A percentile compares a stretch with the other conserved stretches of the same genome.
These are phyloP conservation scores for Xylariomycetidae sp. DNA, from an alignment of 2,329 filamentous ascomycete genomes.

Conservation along the genomic window DNA sequence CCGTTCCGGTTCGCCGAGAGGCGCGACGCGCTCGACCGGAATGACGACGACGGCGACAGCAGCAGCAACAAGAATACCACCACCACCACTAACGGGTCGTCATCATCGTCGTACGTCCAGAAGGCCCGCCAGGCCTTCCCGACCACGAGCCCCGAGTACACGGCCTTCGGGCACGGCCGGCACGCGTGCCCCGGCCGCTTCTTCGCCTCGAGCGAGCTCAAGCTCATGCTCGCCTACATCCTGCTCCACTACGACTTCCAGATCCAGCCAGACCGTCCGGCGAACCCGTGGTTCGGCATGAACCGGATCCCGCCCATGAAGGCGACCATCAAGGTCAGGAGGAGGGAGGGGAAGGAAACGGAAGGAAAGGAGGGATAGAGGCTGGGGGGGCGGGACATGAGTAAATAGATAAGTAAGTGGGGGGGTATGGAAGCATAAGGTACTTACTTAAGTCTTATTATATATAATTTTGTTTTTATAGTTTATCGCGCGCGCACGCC, in stretches of 20 bases:
- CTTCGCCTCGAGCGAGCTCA: constrained; percentile 33
- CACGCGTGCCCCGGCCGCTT: constrained; percentile 36
- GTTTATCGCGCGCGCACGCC: too few species aligned
- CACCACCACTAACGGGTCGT: neutral
- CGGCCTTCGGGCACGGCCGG: constrained; percentile 33
- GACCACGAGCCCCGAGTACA: constrained; percentile 26
- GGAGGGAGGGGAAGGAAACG: too few species aligned
- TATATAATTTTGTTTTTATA: too few species aligned
- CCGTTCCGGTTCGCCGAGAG: constrained; percentile 20
- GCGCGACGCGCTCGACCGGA: neutral
- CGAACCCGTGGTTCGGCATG: constrained; percentile 26
- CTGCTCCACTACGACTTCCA: constrained; percentile 22
- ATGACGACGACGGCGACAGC: neutral
- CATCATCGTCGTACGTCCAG: constrained; percentile 13
- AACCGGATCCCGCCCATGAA: constrained; percentile 24
- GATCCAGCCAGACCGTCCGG: constrained; percentile 19
- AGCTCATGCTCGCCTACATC: constrained; percentile 26
- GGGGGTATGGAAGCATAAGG: too few species aligned
- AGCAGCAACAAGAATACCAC: neutral
- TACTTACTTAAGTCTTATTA: too few species aligned
- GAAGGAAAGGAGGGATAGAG: too few species aligned
- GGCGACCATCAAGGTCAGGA: constrained; percentile 21
- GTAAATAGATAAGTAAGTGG: too few species aligned
- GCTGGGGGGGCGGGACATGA: too few species aligned
- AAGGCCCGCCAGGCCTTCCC: constrained; percentile 19